phyloP scores from a whole-genome alignment of 768 basidiomycete genomes.

The Auriscalpium vulgare region DNA sequence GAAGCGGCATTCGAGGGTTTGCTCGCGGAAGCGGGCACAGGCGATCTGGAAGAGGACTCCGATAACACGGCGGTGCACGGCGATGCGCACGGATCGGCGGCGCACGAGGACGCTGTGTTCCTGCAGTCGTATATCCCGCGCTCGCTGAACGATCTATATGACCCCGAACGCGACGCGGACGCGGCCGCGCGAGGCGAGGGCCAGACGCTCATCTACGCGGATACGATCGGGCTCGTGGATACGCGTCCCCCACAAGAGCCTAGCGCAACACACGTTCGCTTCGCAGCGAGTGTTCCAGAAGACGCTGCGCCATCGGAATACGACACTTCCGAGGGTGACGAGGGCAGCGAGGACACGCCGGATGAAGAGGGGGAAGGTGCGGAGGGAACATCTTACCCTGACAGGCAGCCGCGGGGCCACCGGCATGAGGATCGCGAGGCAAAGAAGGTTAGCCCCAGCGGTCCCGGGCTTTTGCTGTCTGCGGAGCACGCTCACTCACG shows the following conservation, averaged over 20 bases:
- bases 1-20: constrained; percentile 10
- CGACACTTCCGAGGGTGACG: constrained; percentile 21
- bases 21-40: neutral
- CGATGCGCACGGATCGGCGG: constrained; percentile 19
- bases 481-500: constrained; percentile 4
- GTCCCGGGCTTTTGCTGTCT: neutral
- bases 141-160: constrained; percentile 84
- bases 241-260: constrained; percentile 1
- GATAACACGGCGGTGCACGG: neutral
- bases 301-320: constrained; percentile 14
- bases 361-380: constrained; percentile 23
- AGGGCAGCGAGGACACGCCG: constrained; percentile 24
- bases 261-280: constrained; percentile 7
- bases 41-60: neutral
- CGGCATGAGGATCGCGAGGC: constrained; percentile 86
- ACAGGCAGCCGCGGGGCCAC: constrained; percentile 73
- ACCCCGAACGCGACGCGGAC: constrained; percentile 89
- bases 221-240: constrained; percentile 73
- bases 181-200: constrained; percentile 64
- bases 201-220: constrained; percentile 73
- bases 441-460: constrained; percentile 58
- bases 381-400: constrained; percentile 30
- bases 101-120: constrained; percentile 86
- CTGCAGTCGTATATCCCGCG: constrained; percentile 89
- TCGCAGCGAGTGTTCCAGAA: constrained; percentile 15